Base-by-base conservation (phyloP, 176 grass and related monocot species). In the Musa itinerans region DNA sequence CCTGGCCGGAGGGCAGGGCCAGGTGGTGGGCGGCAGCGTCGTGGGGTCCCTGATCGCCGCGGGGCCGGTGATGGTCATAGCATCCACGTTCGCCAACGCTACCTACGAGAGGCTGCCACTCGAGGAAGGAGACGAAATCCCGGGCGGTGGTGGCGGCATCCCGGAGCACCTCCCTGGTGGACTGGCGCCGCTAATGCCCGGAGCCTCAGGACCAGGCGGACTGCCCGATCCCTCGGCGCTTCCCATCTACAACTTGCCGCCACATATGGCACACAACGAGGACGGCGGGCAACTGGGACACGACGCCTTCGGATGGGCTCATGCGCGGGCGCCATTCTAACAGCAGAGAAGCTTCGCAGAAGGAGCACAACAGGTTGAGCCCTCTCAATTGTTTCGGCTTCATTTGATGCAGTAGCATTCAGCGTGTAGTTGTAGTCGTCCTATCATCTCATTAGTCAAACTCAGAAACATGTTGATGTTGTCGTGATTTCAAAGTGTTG, bases 71-170 rank as follows among this genome's bases (percentile, higher is more conserved):
- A 82, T 85, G 76, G 82, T 89, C 49, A 85, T 79, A 26, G 80
- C 87, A 5, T 80, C 87, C 34, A 85, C 87, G 24, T 89, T 89
- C 2, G 71, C 80, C 17, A 89, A 85, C 67, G 87, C 87, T 6
- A 89, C 87, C 8, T 89, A 85, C 80, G 87, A 89, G 79, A 69
- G 87, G 76, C 76, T 89, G 19, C 87, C 87, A 56, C 83, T 89
- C 19, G 83, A 85, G 11, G 80, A 89, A 1, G 83, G 12, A 11
- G 83, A 85, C 25, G 54, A 72, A 72, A 66, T 20, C 15, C n/a
- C 29, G 25, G 50, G 8, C 15, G 1, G 61, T 0, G 63, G 49
- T 9, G 63, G 34, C 15, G 49, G 65, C 2, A 16, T 69, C 13
- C 53, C 68, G 12, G 29, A 55, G 71, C 61, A 74, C 71, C 10